phyloP scores from a whole-genome alignment of 495 filamentous ascomycete species.

The Mytilinidion resinicola region DNA sequence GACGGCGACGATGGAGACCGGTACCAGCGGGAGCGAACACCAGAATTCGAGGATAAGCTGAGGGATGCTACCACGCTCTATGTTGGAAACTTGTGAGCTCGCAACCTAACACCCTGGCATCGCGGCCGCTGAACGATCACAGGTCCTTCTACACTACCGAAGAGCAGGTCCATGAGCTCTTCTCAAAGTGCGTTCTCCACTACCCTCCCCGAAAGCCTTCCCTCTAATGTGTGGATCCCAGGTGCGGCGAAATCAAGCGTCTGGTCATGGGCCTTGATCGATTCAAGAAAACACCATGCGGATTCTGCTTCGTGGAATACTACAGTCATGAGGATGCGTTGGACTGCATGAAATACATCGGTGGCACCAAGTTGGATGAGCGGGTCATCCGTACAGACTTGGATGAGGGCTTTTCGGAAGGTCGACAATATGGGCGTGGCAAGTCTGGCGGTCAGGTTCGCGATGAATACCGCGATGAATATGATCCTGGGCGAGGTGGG shows the following conservation, averaged over 20 bases:
- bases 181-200: conserved; percentile 59
- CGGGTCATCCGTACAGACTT: conserved; percentile 94
- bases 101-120: background rate
- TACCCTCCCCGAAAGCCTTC: too few relatives aligned
- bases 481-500: conserved; percentile 87
- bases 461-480: conserved; percentile 95
- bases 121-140: conserved; percentile 31
- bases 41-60: conserved; percentile 58
- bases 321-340: conserved; percentile 94
- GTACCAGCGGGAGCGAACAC: conserved; percentile 38
- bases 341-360: conserved; percentile 97
- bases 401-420: conserved; percentile 92
- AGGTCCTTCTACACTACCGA: conserved; percentile 99
- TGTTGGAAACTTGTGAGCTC: conserved; percentile 87
- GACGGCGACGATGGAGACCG: conserved; percentile 51
- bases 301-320: conserved; percentile 99
- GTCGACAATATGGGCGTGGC: conserved; percentile 85
- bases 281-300: conserved; percentile 94
- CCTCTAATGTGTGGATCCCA: conserved; percentile 21
- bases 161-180: conserved; percentile 97
- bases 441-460: conserved; percentile 96
- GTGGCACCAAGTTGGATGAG: conserved; percentile 97
- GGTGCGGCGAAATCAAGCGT: conserved; percentile 93
- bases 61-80: conserved; percentile 90
- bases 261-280: conserved; percentile 98